Percentiles rank a stretch among this genome's conserved stretches.
phyloP scores from a whole-genome alignment of 192 early-diverging fungal genomes.

The Obelidium mucronatum region DNA sequence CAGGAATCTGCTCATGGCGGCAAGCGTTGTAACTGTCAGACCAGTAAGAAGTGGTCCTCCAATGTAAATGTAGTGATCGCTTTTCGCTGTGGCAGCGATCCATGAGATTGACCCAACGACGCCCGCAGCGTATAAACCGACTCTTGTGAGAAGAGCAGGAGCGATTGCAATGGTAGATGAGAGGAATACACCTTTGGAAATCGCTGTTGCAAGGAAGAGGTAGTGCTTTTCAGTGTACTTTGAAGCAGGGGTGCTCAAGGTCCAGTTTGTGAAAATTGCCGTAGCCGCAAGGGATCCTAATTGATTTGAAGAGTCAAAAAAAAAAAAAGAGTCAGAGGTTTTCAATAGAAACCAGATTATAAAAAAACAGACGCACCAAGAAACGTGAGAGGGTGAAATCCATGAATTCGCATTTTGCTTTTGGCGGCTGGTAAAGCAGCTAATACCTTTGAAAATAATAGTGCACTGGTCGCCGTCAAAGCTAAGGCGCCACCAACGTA shows the following conservation, averaged over 20 bases:
- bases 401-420: neutral
- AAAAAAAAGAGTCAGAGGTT: neutral
- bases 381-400: neutral
- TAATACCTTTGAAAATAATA: neutral
- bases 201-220: constrained; percentile 1
- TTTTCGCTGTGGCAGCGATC: neutral
- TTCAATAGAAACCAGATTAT: neutral
- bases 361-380: neutral
- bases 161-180: neutral
- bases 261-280: neutral
- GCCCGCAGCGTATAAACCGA: constrained; percentile 2
- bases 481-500: neutral
- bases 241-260: neutral
- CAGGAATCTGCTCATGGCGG: neutral
- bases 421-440: neutral
- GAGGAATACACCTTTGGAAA: constrained; percentile 12
- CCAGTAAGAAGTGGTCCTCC: constrained; percentile 1
- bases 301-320: too few relatives aligned
- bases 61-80: constrained; percentile 11
- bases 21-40: constrained; percentile 5
- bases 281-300: neutral
- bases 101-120: neutral
- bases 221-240: neutral
- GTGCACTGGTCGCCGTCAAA: neutral
- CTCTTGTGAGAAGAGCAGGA: neutral